Percentiles rank a stretch among this genome's conserved stretches.
phyloP scores from a whole-genome alignment of 768 basidiomycete species.

The Lactarius hengduanensis region DNA sequence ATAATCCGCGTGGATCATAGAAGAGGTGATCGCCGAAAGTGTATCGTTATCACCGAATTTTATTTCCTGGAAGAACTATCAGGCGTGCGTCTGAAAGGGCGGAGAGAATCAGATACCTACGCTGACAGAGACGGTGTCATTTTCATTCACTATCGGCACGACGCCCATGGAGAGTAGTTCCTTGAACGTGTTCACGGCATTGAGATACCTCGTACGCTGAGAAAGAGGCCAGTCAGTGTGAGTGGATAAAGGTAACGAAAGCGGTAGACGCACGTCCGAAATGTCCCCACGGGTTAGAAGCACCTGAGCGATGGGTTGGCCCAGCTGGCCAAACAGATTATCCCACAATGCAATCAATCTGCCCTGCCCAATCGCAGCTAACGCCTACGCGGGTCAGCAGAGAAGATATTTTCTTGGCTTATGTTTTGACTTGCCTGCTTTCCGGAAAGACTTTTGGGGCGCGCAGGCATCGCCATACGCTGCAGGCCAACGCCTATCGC shows the following conservation, averaged over 20 bases:
- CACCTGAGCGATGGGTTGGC: slow-evolving; percentile 94
- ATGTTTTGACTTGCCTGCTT: slow-evolving; percentile 68
- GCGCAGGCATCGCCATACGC: slow-evolving; percentile 79
- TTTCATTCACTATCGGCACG: slow-evolving; percentile 98
- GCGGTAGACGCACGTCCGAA: slow-evolving; percentile 68
- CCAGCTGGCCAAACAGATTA: slow-evolving; percentile 90
- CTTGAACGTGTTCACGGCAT: slow-evolving; percentile 93
- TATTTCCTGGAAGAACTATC: slow-evolving; percentile 70
- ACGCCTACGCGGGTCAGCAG: slow-evolving; percentile 55
- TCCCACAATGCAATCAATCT: slow-evolving; percentile 96
- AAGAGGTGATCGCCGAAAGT: slow-evolving; percentile 92
- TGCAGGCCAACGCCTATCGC: slow-evolving; percentile 96
- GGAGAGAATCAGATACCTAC: slow-evolving; percentile 47
- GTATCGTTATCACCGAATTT: slow-evolving; percentile 99
- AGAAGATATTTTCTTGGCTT: background rate
- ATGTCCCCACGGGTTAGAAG: slow-evolving; percentile 94
- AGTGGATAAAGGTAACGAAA: background rate
- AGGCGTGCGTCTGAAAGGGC: background rate
- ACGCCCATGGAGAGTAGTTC: slow-evolving; percentile 93
- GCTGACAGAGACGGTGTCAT: slow-evolving; percentile 97
- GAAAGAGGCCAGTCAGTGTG: slow-evolving; percentile 19
- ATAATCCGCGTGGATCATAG: slow-evolving; percentile 98
- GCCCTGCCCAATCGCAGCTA: slow-evolving; percentile 97
- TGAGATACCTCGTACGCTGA: slow-evolving; percentile 91
- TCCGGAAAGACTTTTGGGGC: slow-evolving; percentile 81